A percentile compares a stretch with the other conserved stretches of the same genome.
Conservation (phyloP, 768 basidiomycete species). For the Daedaleopsis sinensis region DNA sequence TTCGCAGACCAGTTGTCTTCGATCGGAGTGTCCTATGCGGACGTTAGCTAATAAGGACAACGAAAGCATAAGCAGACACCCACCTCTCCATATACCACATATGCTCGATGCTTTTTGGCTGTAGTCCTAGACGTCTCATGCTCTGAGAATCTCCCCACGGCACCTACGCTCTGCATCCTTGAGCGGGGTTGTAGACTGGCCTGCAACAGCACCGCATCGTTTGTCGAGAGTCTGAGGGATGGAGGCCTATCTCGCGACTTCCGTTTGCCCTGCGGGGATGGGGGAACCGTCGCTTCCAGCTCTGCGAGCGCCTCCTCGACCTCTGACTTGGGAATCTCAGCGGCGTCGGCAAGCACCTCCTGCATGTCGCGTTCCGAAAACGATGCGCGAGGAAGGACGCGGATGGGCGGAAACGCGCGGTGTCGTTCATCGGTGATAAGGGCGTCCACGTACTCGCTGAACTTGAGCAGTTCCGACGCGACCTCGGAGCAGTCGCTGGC, state of each 20-base stretch:
- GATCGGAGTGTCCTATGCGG: constrained; percentile 4
- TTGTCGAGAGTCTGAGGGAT: constrained; percentile 16
- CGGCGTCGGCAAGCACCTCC: constrained; percentile 9
- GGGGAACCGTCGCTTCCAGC: constrained; percentile 5
- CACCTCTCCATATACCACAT: constrained; percentile 17
- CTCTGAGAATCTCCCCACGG: constrained; percentile 1
- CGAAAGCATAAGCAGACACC: background rate
- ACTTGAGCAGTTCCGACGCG: constrained; percentile 16
- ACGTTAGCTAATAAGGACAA: background rate
- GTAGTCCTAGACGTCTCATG: background rate
- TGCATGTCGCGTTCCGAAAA: constrained; percentile 18
- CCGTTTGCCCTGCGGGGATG: background rate
- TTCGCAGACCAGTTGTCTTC: constrained; percentile 22
- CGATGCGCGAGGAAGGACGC: constrained; percentile 10
- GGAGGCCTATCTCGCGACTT: constrained; percentile 13
- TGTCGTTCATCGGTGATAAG: constrained; percentile 8
- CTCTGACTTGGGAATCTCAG: constrained; percentile 5
- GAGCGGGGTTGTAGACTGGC: constrained; percentile 7
- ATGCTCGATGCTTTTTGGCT: constrained; percentile 13
- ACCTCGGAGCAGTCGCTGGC: constrained; percentile 17
- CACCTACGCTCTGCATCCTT: constrained; percentile 4
- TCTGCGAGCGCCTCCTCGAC: constrained; percentile 10
- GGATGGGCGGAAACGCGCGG: background rate
- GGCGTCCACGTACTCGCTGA: constrained; percentile 14
- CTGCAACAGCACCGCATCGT: constrained; percentile 18